Evolutionary conservation across 1,284 basidiomycete genomes (phyloP).

Genomic region (Ganoderma multipileum): DNA sequence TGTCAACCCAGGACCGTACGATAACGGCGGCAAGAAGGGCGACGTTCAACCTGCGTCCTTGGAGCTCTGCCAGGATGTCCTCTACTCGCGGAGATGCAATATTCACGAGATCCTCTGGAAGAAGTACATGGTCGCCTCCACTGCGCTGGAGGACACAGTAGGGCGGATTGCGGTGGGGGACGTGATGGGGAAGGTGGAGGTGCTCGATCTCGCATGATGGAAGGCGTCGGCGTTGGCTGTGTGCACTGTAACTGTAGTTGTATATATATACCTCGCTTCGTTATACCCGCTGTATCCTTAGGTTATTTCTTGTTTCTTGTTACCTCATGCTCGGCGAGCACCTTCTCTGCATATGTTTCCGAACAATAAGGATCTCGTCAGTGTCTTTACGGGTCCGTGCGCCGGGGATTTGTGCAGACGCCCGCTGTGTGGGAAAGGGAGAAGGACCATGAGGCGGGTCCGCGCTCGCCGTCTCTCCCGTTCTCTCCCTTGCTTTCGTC

Average conservation of each 20-base stretch:
- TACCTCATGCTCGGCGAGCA: neutral
- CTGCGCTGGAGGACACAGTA: slow-evolving; percentile 45
- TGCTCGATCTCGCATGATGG: slow-evolving; percentile 46
- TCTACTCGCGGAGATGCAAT: slow-evolving; percentile 43
- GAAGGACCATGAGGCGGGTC: slow-evolving; percentile 21
- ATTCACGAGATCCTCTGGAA: slow-evolving; percentile 43
- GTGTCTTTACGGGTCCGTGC: slow-evolving; percentile 8
- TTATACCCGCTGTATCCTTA: slow-evolving; percentile 6
- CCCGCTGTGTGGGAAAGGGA: slow-evolving; percentile 21
- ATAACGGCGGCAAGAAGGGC: slow-evolving; percentile 16
- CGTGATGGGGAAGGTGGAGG: slow-evolving; percentile 42
- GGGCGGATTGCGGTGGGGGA: slow-evolving; percentile 46
- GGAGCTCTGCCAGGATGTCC: slow-evolving; percentile 35
- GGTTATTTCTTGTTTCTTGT: neutral
- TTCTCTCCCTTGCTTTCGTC: slow-evolving; percentile 6
- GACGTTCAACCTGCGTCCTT: slow-evolving; percentile 28
- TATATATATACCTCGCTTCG: slow-evolving; percentile 11
- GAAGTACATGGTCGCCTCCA: slow-evolving; percentile 40
- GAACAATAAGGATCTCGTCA: slow-evolving; percentile 8
- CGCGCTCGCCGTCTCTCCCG: slow-evolving; percentile 18
- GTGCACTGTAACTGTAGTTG: neutral
- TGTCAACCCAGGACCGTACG: slow-evolving; percentile 21
- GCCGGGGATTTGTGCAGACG: neutral
- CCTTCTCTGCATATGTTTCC: neutral
- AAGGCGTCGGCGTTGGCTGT: neutral